A percentile compares a stretch with the other conserved stretches of the same genome.
phyloP scores from a whole-genome alignment of 768 basidiomycete genomes.

The Trametes coccinea region DNA sequence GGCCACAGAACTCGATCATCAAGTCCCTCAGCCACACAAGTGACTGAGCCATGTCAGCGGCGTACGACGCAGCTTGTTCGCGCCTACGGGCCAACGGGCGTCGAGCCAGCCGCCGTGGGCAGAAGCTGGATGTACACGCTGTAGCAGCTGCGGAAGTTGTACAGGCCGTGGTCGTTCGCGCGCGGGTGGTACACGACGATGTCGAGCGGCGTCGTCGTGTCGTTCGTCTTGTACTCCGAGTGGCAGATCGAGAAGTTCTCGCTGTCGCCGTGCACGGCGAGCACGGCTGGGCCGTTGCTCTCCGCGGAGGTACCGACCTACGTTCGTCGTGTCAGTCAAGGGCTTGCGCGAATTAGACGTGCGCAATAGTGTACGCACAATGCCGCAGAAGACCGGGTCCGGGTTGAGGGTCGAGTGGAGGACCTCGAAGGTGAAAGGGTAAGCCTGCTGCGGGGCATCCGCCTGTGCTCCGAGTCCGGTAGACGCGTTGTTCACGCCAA shows the following conservation, averaged over 20 bases:
- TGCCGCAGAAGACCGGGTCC: slow-evolving; percentile 2
- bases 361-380: background rate
- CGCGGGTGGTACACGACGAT: slow-evolving; percentile 6
- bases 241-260: slow-evolving; percentile 6
- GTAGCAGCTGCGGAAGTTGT: slow-evolving; percentile 11
- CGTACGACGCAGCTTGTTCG: too few relatives aligned
- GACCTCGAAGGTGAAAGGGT: slow-evolving; percentile 1
- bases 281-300: background rate
- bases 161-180: background rate
- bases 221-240: background rate
- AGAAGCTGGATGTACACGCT: slow-evolving; percentile 6
- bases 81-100: too few relatives aligned
- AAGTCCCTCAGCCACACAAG: too few relatives aligned
- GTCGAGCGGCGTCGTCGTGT: background rate
- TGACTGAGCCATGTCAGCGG: too few relatives aligned
- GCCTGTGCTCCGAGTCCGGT: background rate
- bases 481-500: background rate
- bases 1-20: too few relatives aligned
- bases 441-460: background rate
- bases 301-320: slow-evolving; percentile 6
- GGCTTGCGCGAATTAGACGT: background rate
- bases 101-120: background rate
- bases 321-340: background rate
- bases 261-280: slow-evolving; percentile 8
- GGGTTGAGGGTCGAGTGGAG: background rate